Base-by-base conservation (phyloP, 768 basidiomycete species). In the Leccinum incarnatum region DNA sequence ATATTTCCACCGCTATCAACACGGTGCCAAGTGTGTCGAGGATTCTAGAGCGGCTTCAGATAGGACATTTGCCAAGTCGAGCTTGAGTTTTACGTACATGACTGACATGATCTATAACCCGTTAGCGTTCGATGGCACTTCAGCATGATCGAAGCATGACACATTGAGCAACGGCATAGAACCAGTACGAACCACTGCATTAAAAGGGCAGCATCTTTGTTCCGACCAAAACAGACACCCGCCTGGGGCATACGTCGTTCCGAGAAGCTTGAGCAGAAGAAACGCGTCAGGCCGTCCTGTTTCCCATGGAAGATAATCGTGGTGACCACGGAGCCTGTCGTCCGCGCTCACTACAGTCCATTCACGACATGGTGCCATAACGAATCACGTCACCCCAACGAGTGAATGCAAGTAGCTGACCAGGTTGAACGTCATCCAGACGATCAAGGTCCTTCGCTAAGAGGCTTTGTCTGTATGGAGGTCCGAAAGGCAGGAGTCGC, bases 161-260 rank as follows among this genome's bases (percentile, higher is more conserved):
- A 49, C 4, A 29, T 15, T 19, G 37, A 53, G 17, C 27, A 32
- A 37, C 36, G 15, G 36, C 36, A 15, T 7, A 37, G 15, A 12
- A 12, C 12, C 15, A 37, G 25, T 3, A 54, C 45, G 30, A 46
- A 54, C 54, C 46, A 56, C 8, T 19, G 34, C 42, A 17, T 51
- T 50, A 34, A 66, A 36, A 54, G 49, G n/a, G 34, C 12, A 7
- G 15, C 21, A 48, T 34, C 56, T 7, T 17, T 23, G 48, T 30
- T 57, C 30, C 23, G 60, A 36, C 4, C 25, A 46, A 56, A 54
- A n/a, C 65, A 62, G 50, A 50, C 5, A 25, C 32, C 46, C 23
- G 48, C 49, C 49, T 56, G 54, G 23, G 2, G 62, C 25, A n/a
- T 48, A 55, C 8, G 54, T 51, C 21, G 23, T 42, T 9, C 62